Percentiles rank a stretch among this genome's conserved stretches.
Evolutionary conservation across 2,329 filamentous ascomycete genomes (phyloP).

Genomic region (Fusarium guadeloupense): DNA sequence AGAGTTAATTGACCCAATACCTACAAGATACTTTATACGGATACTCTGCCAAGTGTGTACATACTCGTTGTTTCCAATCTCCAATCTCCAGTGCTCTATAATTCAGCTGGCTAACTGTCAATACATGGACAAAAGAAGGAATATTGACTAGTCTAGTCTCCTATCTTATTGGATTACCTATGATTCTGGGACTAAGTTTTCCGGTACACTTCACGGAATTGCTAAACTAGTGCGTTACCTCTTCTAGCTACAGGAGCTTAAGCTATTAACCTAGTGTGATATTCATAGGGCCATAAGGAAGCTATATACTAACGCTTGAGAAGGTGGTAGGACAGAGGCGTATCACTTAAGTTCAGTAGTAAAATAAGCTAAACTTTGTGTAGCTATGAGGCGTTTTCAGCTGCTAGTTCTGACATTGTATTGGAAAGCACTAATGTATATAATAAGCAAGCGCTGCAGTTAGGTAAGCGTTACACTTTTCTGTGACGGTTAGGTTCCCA

Average conservation of each 20-base stretch:
- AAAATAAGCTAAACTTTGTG: not conserved
- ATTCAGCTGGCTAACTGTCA: not conserved
- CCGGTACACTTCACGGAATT: not conserved
- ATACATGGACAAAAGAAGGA: not conserved
- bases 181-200: not conserved
- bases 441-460: no score
- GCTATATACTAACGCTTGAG: not conserved
- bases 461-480: no score
- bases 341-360: not conserved
- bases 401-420: no score
- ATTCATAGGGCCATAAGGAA: not conserved
- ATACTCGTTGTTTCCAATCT: not conserved
- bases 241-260: not conserved
- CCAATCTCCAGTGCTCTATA: not conserved
- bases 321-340: not conserved
- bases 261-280: not conserved
- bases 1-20: no score
- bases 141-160: conserved; percentile 1
- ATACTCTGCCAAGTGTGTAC: not conserved
- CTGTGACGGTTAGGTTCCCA: no score
- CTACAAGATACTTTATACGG: not conserved
- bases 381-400: not conserved
- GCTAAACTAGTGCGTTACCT: not conserved
- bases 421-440: no score
- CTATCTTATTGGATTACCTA: not conserved